These are phyloP conservation scores for Singerocomus rubriflavus DNA, from an alignment of 1,284 basidiomycete species.

Conservation along the genomic window DNA sequence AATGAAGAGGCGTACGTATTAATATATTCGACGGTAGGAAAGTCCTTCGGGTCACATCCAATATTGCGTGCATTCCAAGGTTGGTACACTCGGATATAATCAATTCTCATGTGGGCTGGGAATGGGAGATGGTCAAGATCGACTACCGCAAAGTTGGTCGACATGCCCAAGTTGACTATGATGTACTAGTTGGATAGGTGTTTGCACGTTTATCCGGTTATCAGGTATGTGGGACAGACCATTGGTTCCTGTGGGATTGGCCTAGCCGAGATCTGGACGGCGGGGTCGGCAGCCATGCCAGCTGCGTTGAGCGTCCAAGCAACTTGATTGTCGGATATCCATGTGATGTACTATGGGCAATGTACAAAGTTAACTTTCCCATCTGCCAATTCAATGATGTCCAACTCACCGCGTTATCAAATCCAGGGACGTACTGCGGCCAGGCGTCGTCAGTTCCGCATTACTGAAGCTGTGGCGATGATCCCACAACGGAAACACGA, in stretches of 20 bases:
- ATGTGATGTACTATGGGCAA: slow-evolving; percentile 58
- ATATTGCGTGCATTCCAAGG: slow-evolving; percentile 53
- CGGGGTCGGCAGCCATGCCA: slow-evolving; percentile 59
- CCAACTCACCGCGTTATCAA: slow-evolving; percentile 45
- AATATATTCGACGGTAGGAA: slow-evolving; percentile 66
- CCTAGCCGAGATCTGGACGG: slow-evolving; percentile 57
- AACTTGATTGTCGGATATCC: slow-evolving; percentile 55
- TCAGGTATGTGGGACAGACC: slow-evolving; percentile 38
- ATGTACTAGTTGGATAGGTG: slow-evolving; percentile 37
- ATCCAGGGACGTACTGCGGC: slow-evolving; percentile 56
- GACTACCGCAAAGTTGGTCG: slow-evolving; percentile 52
- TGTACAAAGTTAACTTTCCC: slow-evolving; percentile 2
- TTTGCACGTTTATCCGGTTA: neutral
- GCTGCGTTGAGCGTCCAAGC: slow-evolving; percentile 66
- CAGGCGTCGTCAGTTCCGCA: neutral
- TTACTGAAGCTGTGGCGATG: neutral
- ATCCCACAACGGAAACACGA: slow-evolving; percentile 14
- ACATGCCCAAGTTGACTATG: slow-evolving; percentile 54
- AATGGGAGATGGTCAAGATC: slow-evolving; percentile 56
- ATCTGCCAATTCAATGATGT: neutral
- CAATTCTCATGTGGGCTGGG: slow-evolving; percentile 61
- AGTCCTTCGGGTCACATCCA: slow-evolving; percentile 67
- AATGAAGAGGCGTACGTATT: slow-evolving; percentile 38
- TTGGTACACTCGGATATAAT: slow-evolving; percentile 73
- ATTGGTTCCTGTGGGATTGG: slow-evolving; percentile 71